Evolutionary conservation across 2,329 filamentous ascomycete genomes (phyloP).

Genomic region (Penicillium oxalicum): DNA sequence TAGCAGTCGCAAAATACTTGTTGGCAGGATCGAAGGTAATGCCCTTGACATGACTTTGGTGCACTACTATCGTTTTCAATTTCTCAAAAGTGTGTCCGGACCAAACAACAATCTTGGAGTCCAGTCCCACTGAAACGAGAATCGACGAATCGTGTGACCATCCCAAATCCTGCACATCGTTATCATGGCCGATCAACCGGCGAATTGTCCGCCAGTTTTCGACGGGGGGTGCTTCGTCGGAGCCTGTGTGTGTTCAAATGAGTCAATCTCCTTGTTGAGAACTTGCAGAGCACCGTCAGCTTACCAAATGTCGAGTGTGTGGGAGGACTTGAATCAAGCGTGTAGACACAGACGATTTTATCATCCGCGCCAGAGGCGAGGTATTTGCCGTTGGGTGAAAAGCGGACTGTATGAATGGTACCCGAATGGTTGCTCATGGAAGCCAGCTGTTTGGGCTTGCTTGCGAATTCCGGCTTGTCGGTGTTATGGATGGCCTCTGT

Average conservation of each 20-base stretch:
- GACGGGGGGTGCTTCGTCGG: conserved; percentile 83
- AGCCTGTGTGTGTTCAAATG: conserved; percentile 45
- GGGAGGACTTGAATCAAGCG: conserved; percentile 75
- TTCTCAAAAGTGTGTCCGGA: conserved; percentile 98
- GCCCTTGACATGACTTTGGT: conserved; percentile 97
- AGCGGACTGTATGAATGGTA: conserved; percentile 93
- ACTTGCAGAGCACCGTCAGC: conserved; percentile 18
- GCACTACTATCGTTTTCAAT: conserved; percentile 84
- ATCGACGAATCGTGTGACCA: conserved; percentile 97
- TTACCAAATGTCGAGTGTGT: conserved; percentile 73
- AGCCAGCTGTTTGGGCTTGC: conserved; percentile 82
- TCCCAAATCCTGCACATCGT: conserved; percentile 94
- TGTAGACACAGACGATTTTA: conserved; percentile 97
- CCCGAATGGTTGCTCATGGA: conserved; percentile 98
- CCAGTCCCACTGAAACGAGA: conserved; percentile 87
- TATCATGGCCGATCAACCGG: conserved; percentile 91
- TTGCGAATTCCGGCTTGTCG: conserved; percentile 62
- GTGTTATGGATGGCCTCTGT: conserved; percentile 87
- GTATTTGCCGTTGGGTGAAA: conserved; percentile 91
- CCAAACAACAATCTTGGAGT: conserved; percentile 98
- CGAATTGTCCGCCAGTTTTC: conserved; percentile 98
- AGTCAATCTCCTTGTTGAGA: conserved; percentile 4
- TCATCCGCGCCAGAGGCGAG: conserved; percentile 96
- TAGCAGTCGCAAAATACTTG: conserved; percentile 98
- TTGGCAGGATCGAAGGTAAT: conserved; percentile 98